Base-by-base conservation (phyloP, 441 rosid genomes). In the Oxalis stricta region DNA sequence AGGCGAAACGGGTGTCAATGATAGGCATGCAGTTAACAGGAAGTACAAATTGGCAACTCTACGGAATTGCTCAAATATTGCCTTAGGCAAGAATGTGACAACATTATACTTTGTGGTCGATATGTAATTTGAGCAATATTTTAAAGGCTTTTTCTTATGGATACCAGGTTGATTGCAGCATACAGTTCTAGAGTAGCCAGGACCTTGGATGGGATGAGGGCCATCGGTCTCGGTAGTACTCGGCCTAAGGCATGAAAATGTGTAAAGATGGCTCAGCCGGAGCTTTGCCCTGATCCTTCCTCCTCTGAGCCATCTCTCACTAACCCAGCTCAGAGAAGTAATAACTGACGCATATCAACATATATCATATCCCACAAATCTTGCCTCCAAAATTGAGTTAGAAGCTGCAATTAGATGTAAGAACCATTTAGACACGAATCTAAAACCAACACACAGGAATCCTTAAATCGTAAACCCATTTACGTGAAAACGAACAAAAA, bases 41-140 rank as follows among this genome's bases (percentile, higher is more conserved):
- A 88, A 88, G 73, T 88, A 88, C 56, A 88, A 67, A 61, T 88
- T 88, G 60, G 97, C 97, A 52, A 87, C 88, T 2, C 97, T 81
- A 52, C 80, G 81, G 48, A 88, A 88, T 66, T 88, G 97, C 66
- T 88, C 97, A 51, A 79, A 88, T 44, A 88, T 72, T 1, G 88
- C 94, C 49, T 84, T 84, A 15, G 97, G 97, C 50, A 88, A 56
- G 71, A 82, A 88, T 16, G 97, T 70, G 53, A 76, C 34, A 26
- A 74, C 10, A 61, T 79, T 88, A 53, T 88, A 88, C 63, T 82
- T 79, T 5, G 97, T 88, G 42, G 97, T 88, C 11, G 97, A 82
- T 64, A 84, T 84, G 40, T 76, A 70, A 61, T 88, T 88, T 6
- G 79, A 69, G 49, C 88, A 62, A 42, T 88, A 84, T 33, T 76